A percentile compares a stretch with the other conserved stretches of the same genome.
These are phyloP conservation scores for Zea luxurians DNA, from an alignment of 176 grass and related monocot genomes.

Conservation along the genomic window DNA sequence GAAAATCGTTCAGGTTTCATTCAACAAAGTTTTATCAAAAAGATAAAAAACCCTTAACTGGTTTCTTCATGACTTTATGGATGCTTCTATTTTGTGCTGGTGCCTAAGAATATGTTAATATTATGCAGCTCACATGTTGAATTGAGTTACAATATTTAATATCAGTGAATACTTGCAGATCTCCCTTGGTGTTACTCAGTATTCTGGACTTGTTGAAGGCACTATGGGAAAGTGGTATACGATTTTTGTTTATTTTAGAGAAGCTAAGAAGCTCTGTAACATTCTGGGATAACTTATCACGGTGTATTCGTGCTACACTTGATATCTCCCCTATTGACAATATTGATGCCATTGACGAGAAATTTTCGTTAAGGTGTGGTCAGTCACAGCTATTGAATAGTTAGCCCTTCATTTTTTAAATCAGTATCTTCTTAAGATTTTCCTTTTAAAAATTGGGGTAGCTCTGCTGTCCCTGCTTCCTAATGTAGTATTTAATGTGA, in stretches of 20 bases:
- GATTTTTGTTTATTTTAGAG: constrained; percentile 64
- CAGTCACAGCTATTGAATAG: constrained; percentile 5
- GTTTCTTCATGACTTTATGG: neutral
- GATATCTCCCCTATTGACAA: constrained; percentile 40
- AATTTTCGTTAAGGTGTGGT: constrained; percentile 53
- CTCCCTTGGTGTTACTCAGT: constrained; percentile 61
- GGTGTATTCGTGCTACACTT: constrained; percentile 48
- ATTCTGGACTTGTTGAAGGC: constrained; percentile 74
- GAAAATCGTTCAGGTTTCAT: neutral
- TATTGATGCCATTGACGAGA: constrained; percentile 33
- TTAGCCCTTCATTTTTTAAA: neutral
- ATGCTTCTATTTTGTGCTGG: constrained; percentile 3
- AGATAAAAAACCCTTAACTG: neutral
- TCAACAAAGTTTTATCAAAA: neutral
- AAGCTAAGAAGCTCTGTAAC: constrained; percentile 61
- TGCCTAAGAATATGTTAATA: neutral
- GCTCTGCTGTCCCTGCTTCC: neutral
- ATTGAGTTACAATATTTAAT: constrained; percentile 21
- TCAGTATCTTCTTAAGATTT: neutral
- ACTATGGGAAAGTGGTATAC: constrained; percentile 80
- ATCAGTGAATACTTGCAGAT: constrained; percentile 37
- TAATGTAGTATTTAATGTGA: constrained; percentile 6
- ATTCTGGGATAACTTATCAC: constrained; percentile 78
- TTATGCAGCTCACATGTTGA: constrained; percentile 29
- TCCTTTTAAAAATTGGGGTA: neutral